A percentile compares a stretch with the other conserved stretches of the same genome.
Conservation (phyloP, 2,329 filamentous ascomycete genomes). For the Xylariaceae sp. region DNA sequence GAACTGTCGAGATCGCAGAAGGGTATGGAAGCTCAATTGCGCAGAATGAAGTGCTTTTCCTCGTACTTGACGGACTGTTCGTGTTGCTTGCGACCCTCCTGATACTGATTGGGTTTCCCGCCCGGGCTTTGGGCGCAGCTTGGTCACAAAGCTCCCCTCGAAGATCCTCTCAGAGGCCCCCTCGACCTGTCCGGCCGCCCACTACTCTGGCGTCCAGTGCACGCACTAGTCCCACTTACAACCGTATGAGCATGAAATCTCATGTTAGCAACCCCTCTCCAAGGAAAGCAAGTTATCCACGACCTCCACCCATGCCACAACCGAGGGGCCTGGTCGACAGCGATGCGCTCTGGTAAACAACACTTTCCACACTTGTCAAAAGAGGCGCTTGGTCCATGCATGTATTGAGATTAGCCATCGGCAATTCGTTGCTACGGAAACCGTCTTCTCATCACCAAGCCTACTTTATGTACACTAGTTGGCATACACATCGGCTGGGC, state of each 20-base stretch:
- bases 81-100: conserved; percentile 22
- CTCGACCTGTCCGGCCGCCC: conserved; percentile 15
- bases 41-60: conserved; percentile 23
- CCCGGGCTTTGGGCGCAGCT: conserved; percentile 21
- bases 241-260: conserved; percentile 17
- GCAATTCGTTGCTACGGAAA: too few relatives aligned
- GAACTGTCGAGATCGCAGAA: conserved; percentile 24
- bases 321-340: conserved; percentile 27
- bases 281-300: conserved; percentile 7
- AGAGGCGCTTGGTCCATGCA: too few relatives aligned
- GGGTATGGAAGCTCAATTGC: conserved; percentile 23
- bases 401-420: too few relatives aligned
- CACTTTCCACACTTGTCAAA: too few relatives aligned
- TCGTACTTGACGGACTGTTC: conserved; percentile 27
- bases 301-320: conserved; percentile 3
- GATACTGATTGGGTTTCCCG: conserved; percentile 25
- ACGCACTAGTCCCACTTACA: conserved; percentile 15
- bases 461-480: too few relatives aligned
- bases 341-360: conserved; percentile 30
- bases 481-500: too few relatives aligned
- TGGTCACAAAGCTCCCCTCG: conserved; percentile 14
- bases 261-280: conserved; percentile 11
- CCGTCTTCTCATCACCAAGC: too few relatives aligned
- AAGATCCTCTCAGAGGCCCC: conserved; percentile 15
- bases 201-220: conserved; percentile 18